phyloP scores from a whole-genome alignment of 345 rosid genomes.

The Lagerstroemia speciosa region DNA sequence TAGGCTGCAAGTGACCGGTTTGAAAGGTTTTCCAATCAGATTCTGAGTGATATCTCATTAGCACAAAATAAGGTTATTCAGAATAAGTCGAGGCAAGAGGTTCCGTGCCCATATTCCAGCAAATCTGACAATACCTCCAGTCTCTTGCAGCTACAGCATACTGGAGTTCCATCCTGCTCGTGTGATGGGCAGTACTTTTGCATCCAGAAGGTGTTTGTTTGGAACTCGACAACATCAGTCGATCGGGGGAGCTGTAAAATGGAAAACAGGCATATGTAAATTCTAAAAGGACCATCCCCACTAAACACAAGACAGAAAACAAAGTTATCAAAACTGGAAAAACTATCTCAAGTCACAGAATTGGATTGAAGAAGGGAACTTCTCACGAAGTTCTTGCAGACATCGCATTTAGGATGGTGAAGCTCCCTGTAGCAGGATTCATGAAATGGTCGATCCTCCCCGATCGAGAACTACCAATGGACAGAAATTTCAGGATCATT shows the following conservation, averaged over 20 bases:
- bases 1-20: background rate
- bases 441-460: constrained; percentile 50
- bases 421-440: constrained; percentile 65
- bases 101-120: background rate
- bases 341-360: background rate
- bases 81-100: background rate
- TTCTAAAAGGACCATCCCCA: background rate
- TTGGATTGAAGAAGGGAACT: background rate
- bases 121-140: constrained; percentile 60
- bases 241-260: background rate
- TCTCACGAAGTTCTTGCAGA: constrained; percentile 75
- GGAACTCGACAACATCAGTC: constrained; percentile 66
- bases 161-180: constrained; percentile 75
- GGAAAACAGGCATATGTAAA: background rate
- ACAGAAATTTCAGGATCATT: constrained; percentile 2
- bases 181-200: constrained; percentile 94
- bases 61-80: background rate
- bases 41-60: background rate
- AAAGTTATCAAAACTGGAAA: background rate
- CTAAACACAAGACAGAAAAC: background rate
- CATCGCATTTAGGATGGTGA: constrained; percentile 78
- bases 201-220: constrained; percentile 82
- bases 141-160: constrained; percentile 90
- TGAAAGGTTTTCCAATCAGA: background rate
- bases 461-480: background rate